Evolutionary conservation across 78 protist species (phyloP).

Genomic region (Dictyostelium capitatum): DNA sequence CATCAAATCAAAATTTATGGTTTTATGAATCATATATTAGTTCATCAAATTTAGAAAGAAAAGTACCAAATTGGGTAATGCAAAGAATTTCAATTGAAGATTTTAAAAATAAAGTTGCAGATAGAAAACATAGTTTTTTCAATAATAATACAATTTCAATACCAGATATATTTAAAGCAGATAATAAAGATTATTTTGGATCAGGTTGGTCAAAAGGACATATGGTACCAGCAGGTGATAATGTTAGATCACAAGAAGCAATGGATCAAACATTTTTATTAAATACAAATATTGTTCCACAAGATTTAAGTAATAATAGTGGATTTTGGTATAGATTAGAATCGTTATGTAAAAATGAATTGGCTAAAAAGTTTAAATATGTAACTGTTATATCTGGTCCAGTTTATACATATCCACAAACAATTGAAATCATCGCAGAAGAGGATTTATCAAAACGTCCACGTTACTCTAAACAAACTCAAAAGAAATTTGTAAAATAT

Average conservation of each 20-base stretch:
- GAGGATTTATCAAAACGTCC: background rate
- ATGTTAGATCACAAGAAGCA: slow-evolving; percentile 17
- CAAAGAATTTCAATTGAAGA: slow-evolving; percentile 14
- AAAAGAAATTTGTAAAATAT: slow-evolving; percentile 34
- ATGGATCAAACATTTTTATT: slow-evolving; percentile 68
- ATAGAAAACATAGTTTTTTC: slow-evolving; percentile 33
- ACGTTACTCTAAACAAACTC: slow-evolving; percentile 7
- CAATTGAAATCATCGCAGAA: slow-evolving; percentile 2
- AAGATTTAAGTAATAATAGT: slow-evolving; percentile 38
- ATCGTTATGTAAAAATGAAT: slow-evolving; percentile 22
- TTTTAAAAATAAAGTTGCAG: background rate
- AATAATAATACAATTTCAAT: slow-evolving; percentile 15
- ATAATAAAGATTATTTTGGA: slow-evolving; percentile 65
- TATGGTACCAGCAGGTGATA: slow-evolving; percentile 63
- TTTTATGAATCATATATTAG: slow-evolving; percentile 41
- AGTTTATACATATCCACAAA: background rate
- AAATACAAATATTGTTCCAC: slow-evolving; percentile 68
- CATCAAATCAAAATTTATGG: slow-evolving; percentile 38
- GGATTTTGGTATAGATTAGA: slow-evolving; percentile 74
- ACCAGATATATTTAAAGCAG: background rate
- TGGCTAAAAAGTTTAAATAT: background rate
- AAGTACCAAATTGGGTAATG: slow-evolving; percentile 64
- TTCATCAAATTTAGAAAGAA: slow-evolving; percentile 12
- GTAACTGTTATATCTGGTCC: slow-evolving; percentile 65
- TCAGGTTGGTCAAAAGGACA: slow-evolving; percentile 64